Conservation (phyloP, 768 basidiomycete species). For the Mycena albidolilacea region DNA sequence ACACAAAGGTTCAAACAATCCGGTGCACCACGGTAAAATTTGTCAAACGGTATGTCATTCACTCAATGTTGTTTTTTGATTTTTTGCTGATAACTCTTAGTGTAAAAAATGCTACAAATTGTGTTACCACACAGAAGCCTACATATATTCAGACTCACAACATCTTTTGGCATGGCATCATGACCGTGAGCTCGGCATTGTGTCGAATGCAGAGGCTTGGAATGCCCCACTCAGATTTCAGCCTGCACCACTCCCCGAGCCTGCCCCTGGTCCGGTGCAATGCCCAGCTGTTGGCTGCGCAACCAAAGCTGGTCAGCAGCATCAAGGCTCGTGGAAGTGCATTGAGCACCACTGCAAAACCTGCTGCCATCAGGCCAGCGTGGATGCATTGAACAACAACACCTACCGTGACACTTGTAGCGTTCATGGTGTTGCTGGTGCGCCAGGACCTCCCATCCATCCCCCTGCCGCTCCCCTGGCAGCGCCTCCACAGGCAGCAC, state of each 20-base stretch:
- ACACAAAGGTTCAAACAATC: too few relatives aligned
- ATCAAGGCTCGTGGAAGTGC: neutral
- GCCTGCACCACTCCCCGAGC: neutral
- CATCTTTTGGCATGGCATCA: constrained; percentile 4
- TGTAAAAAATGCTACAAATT: constrained; percentile 1
- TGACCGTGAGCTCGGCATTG: neutral
- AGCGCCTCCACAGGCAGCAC: neutral
- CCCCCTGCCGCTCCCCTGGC: neutral
- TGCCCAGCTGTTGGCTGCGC: neutral
- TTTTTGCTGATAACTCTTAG: neutral
- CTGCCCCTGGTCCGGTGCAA: neutral
- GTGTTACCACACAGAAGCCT: constrained; percentile 1
- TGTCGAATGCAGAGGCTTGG: neutral
- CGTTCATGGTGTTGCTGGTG: neutral
- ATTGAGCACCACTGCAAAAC: constrained; percentile 7
- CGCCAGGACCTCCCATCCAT: neutral
- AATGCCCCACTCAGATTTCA: constrained; percentile 1
- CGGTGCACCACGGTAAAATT: neutral
- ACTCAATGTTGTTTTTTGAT: neutral
- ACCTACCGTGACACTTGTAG: neutral
- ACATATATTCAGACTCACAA: neutral
- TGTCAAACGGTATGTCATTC: neutral
- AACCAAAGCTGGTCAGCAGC: neutral
- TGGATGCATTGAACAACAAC: neutral
- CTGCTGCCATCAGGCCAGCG: neutral